Base-by-base conservation (phyloP, 345 rosid genomes). In the Eucalyptus curtisii region DNA sequence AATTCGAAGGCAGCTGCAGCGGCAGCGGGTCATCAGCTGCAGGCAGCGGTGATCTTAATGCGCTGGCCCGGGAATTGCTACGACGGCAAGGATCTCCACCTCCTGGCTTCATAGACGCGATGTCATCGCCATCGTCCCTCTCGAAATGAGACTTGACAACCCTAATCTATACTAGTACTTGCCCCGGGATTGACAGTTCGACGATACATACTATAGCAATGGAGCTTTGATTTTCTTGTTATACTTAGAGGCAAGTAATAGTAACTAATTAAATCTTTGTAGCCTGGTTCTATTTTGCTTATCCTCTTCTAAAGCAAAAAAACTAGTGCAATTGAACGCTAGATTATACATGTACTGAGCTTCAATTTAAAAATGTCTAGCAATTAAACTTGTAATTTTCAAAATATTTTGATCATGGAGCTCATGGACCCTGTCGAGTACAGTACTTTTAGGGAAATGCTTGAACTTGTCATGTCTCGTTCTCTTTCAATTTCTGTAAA, bases 51-150 rank as follows among this genome's bases (percentile, higher is more conserved):
- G 97, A 97, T 86, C 98, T 96, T 50, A 97, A 97, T 85, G 95
- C 98, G 8, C 91, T 96, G 93, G 98, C 98, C 10, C 92, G 95
- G 57, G 99, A 97, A 85, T 96, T 96, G 57, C 92, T 96, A 16
- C 94, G 94, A 27, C 91, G 99, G 88, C 95, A 93, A 84, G 96
- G 95, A 27, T 94, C 98, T 87, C 95, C 94, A 5, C 92, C 94
- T 4, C 94, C 89, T 2, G 94, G 93, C 22, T 87, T 94, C 86
- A 89, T 91, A 24, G 97, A 94, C 49, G 92, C 90, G 59, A 92
- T 94, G 79, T 89, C 95, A 30, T 94, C 97, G 40, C 95, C 90
- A 24, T 93, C 91, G 40, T 94, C 96, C 87, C 92, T 91, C 49
- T 90, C 96, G 6, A 94, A 92, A 89, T 87, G 95, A 94, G 92